phyloP scores from a whole-genome alignment of 2,329 filamentous ascomycete species.

The Alternaria consortialis region DNA sequence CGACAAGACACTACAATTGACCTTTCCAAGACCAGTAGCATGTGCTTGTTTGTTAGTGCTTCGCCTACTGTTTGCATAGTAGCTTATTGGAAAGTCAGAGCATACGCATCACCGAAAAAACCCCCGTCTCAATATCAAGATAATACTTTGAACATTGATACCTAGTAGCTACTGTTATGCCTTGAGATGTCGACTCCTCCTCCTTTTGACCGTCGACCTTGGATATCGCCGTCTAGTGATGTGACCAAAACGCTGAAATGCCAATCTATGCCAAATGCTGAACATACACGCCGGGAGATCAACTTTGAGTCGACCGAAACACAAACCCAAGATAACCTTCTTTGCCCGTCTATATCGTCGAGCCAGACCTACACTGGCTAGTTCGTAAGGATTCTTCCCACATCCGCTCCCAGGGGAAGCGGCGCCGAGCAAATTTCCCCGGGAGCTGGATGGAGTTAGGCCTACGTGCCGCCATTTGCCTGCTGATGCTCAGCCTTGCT shows the following conservation, averaged over 20 bases:
- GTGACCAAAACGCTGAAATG: constrained; percentile 17
- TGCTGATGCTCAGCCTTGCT: constrained; percentile 86
- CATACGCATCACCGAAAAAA: background rate
- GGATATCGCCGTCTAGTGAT: constrained; percentile 17
- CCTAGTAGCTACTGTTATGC: constrained; percentile 1
- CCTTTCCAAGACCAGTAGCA: background rate
- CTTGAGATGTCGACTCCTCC: constrained; percentile 5
- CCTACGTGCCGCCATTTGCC: constrained; percentile 36
- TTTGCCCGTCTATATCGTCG: constrained; percentile 3
- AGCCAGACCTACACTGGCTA: background rate
- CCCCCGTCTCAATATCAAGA: background rate
- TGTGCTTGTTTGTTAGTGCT: background rate
- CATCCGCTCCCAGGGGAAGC: constrained; percentile 14
- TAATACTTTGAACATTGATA: constrained; percentile 2
- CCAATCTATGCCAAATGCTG: constrained; percentile 17
- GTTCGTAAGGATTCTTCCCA: constrained; percentile 10
- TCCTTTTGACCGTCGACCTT: constrained; percentile 2
- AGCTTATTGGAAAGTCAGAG: background rate
- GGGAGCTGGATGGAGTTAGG: constrained; percentile 26
- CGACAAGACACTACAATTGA: background rate
- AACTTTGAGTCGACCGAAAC: constrained; percentile 3
- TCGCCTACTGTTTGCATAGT: background rate
- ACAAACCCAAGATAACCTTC: background rate
- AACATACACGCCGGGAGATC: constrained; percentile 9
- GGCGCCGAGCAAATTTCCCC: constrained; percentile 10